These are phyloP conservation scores for Stellera chamaejasme DNA, from an alignment of 345 rosid species.

Conservation along the genomic window DNA sequence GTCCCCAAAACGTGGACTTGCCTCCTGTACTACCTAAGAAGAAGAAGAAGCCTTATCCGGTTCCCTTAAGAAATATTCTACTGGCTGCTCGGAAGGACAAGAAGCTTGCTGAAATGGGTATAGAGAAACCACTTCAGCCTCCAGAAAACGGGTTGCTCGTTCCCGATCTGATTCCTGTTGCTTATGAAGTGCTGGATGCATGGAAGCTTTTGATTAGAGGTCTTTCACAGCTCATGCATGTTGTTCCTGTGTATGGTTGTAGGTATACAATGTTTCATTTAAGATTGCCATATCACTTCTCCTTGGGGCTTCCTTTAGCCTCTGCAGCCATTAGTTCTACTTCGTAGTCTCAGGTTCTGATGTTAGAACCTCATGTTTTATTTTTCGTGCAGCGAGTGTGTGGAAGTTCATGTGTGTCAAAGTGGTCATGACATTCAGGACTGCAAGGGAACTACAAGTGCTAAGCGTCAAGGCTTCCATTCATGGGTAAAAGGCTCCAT, in stretches of 20 bases:
- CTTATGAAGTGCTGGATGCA: conserved; percentile 57
- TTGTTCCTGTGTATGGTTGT: conserved; percentile 74
- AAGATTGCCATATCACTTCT: background rate
- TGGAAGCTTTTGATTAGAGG: conserved; percentile 82
- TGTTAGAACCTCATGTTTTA: conserved; percentile 2
- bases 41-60: conserved; percentile 80
- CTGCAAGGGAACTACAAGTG: conserved; percentile 42
- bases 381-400: conserved; percentile 50
- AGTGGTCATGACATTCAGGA: conserved; percentile 56
- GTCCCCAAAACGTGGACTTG: conserved; percentile 72
- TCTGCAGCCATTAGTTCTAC: background rate
- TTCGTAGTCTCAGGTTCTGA: background rate
- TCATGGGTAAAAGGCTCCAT: conserved; percentile 71
- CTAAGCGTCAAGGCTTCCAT: conserved; percentile 46
- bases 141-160: conserved; percentile 83
- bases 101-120: conserved; percentile 73
- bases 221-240: conserved; percentile 66
- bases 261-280: conserved; percentile 25
- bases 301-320: background rate
- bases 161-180: conserved; percentile 61
- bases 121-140: conserved; percentile 74
- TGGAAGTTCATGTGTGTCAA: conserved; percentile 69
- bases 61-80: conserved; percentile 62
- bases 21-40: conserved; percentile 63
- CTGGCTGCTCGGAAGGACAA: conserved; percentile 50